Percentiles rank a stretch among this genome's conserved stretches.
These are phyloP conservation scores for Cephalotrichum gorgonifer DNA, from an alignment of 2,329 filamentous ascomycete species.

Conservation along the genomic window DNA sequence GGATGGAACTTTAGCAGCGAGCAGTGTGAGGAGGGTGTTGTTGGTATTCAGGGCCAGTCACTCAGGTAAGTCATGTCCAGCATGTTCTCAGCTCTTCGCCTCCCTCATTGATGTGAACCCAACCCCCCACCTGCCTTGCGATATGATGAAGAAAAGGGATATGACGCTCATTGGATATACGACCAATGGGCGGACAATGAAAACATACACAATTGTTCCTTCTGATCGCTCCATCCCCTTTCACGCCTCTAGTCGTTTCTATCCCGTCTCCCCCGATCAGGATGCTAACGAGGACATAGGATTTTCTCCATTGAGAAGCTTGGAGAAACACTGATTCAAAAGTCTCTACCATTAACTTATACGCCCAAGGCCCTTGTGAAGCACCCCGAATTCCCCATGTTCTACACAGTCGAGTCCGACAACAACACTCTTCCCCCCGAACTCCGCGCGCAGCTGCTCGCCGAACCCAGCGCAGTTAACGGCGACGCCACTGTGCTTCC, in stretches of 20 bases:
- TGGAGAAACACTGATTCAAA: slow-evolving; percentile 75
- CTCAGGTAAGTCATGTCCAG: slow-evolving; percentile 53
- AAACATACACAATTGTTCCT: slow-evolving; percentile 85
- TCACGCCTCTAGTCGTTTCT: slow-evolving; percentile 15
- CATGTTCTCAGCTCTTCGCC: slow-evolving; percentile 17
- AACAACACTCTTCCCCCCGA: slow-evolving; percentile 80
- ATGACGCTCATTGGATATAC: slow-evolving; percentile 32
- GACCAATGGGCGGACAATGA: slow-evolving; percentile 46
- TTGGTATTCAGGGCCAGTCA: slow-evolving; percentile 83
- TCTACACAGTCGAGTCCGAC: slow-evolving; percentile 90
- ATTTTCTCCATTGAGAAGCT: slow-evolving; percentile 89
- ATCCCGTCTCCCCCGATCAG: slow-evolving; percentile 14
- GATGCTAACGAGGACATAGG: slow-evolving; percentile 25
- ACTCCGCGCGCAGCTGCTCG: slow-evolving; percentile 64
- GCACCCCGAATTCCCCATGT: slow-evolving; percentile 78
- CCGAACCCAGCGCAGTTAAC: slow-evolving; percentile 60
- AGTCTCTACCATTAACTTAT: slow-evolving; percentile 77
- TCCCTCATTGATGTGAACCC: slow-evolving; percentile 14
- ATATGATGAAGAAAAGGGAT: slow-evolving; percentile 57
- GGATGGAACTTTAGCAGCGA: slow-evolving; percentile 96
- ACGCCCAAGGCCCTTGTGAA: slow-evolving; percentile 82
- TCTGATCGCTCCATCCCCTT: slow-evolving; percentile 49
- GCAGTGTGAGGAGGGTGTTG: slow-evolving; percentile 86
- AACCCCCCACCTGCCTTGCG: background rate
- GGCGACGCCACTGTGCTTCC: slow-evolving; percentile 53